These are phyloP conservation scores for Curvularia verruculosa DNA, from an alignment of 2,329 filamentous ascomycete species.

Conservation along the genomic window DNA sequence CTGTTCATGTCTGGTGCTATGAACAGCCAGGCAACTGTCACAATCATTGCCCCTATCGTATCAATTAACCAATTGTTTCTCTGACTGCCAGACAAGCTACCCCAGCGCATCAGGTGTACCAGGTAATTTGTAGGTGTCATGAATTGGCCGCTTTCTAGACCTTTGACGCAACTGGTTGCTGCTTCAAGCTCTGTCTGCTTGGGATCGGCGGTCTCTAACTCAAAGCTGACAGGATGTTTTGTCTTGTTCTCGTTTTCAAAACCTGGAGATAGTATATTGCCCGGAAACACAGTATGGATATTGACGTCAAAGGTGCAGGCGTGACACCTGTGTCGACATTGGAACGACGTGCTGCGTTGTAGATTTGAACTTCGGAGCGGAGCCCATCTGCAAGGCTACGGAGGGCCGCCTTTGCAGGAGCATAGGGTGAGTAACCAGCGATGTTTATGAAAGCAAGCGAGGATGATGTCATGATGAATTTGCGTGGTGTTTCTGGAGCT, in stretches of 20 bases:
- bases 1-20: slow-evolving; percentile 63
- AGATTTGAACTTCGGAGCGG: slow-evolving; percentile 82
- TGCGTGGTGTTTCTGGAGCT: slow-evolving; percentile 58
- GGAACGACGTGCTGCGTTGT: slow-evolving; percentile 68
- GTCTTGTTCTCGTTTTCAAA: slow-evolving; percentile 74
- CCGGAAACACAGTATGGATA: slow-evolving; percentile 82
- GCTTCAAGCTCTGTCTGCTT: slow-evolving; percentile 79
- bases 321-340: slow-evolving; percentile 28
- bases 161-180: slow-evolving; percentile 70
- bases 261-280: slow-evolving; percentile 79
- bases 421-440: slow-evolving; percentile 83
- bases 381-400: slow-evolving; percentile 82
- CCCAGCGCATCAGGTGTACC: slow-evolving; percentile 72
- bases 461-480: slow-evolving; percentile 88
- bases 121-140: slow-evolving; percentile 77
- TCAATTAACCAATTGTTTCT: slow-evolving; percentile 61
- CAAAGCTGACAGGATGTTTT: slow-evolving; percentile 80
- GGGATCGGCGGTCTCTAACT: slow-evolving; percentile 82
- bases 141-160: slow-evolving; percentile 80
- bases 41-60: slow-evolving; percentile 61
- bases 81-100: slow-evolving; percentile 58
- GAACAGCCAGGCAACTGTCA: slow-evolving; percentile 61
- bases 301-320: slow-evolving; percentile 68
- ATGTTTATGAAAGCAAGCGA: slow-evolving; percentile 76
- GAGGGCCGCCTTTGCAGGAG: slow-evolving; percentile 83